Conservation (phyloP, 2,329 filamentous ascomycete genomes). For the Colletotrichum sp. region DNA sequence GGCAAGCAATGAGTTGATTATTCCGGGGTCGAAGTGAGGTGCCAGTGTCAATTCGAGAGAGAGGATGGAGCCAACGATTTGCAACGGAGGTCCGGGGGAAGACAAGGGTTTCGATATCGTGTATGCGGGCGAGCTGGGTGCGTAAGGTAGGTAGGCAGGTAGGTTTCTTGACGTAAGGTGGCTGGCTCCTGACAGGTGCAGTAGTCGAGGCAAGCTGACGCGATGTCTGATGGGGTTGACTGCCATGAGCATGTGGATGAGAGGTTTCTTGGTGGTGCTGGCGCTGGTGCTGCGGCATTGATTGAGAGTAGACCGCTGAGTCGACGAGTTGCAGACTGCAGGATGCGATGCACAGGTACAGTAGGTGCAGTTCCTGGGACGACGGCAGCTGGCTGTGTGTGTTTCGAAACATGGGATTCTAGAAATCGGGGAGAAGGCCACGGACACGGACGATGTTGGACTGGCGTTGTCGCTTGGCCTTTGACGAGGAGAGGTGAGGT, state of each 20-base stretch:
- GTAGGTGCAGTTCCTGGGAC: conserved; percentile 19
- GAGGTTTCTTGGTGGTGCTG: not conserved
- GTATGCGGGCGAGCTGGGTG: not conserved
- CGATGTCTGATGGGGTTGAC: not conserved
- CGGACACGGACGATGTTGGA: not conserved
- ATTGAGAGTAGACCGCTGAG: not conserved
- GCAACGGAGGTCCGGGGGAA: conserved; percentile 21
- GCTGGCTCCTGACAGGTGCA: conserved; percentile 7
- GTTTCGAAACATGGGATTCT: conserved; percentile 20
- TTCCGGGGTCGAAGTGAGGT: not conserved
- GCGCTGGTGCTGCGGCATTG: not conserved
- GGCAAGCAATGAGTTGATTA: not conserved
- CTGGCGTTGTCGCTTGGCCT: not conserved
- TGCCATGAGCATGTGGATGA: not conserved
- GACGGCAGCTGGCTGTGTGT: conserved; percentile 9
- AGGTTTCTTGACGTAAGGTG: conserved; percentile 1
- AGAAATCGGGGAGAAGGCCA: conserved; percentile 8
- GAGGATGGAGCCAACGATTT: not conserved
- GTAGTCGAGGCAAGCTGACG: not conserved
- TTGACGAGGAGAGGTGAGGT: not conserved
- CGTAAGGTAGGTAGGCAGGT: not conserved
- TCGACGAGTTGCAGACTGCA: not conserved
- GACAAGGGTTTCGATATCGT: conserved; percentile 14
- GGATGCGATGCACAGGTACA: conserved; percentile 3
- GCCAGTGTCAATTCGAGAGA: not conserved